Conservation (phyloP, 805 yeast species). For the Nakazawaea anatomiae region DNA sequence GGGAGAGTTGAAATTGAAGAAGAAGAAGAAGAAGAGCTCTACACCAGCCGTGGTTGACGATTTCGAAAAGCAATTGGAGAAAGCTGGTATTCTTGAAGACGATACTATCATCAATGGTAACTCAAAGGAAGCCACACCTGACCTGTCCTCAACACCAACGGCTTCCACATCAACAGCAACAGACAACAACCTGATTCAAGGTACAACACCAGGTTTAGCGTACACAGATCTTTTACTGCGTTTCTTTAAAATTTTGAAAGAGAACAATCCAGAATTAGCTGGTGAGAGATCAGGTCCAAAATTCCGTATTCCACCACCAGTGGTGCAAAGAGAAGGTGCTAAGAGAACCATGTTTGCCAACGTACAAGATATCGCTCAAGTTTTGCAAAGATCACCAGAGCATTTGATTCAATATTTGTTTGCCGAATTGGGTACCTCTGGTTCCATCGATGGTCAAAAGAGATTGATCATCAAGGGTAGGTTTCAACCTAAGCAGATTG, state of each 20-base stretch:
- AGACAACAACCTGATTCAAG: constrained; percentile 17
- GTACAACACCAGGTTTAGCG: constrained; percentile 53
- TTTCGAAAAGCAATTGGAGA: constrained; percentile 82
- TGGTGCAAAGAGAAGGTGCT: constrained; percentile 93
- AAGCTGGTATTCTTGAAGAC: constrained; percentile 76
- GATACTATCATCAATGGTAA: constrained; percentile 12
- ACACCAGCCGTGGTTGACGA: constrained; percentile 59
- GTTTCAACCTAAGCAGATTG: constrained; percentile 96
- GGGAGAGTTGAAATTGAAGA: constrained; percentile 69
- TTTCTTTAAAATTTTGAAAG: constrained; percentile 79
- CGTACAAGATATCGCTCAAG: constrained; percentile 90
- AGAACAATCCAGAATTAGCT: constrained; percentile 96
- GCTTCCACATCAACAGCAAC: background rate
- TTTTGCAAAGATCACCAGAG: constrained; percentile 93
- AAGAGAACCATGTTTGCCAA: constrained; percentile 95
- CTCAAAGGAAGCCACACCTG: constrained; percentile 23
- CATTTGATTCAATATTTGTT: constrained; percentile 94
- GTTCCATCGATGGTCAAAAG: constrained; percentile 97
- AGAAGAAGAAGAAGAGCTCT: constrained; percentile 73
- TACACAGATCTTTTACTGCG: constrained; percentile 76
- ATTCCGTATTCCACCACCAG: constrained; percentile 96
- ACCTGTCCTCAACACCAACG: constrained; percentile 17
- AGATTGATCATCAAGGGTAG: constrained; percentile 97
- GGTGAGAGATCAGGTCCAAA: constrained; percentile 92
- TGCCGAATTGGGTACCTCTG: constrained; percentile 99